Base-by-base conservation (phyloP, 345 rosid genomes). In the Bruguiera gymnorhiza region DNA sequence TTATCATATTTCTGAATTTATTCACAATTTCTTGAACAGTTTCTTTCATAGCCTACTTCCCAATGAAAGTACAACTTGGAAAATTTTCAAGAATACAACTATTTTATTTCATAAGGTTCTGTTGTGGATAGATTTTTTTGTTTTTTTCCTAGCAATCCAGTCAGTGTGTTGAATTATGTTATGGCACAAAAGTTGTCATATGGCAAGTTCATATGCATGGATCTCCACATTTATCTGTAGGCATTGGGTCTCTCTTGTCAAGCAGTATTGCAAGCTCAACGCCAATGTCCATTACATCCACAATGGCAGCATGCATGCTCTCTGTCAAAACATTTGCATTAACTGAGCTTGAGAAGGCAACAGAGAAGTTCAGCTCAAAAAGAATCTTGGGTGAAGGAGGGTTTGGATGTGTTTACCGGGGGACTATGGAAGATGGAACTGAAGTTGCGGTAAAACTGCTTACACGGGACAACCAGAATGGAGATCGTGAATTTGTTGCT, bases 321-420 rank as follows among this genome's bases (percentile, higher is more conserved):
- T 90, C 99, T 29, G 91, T 96, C 34, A 90, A 81, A 83, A 85
- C 88, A 60, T 92, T 92, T 73, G 63, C 87, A 39, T 81, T 84
- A 46, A 23, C 87, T 36, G 97, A 90, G 82, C 85, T 96, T 55
- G 93, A 90, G 82, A 89, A 76, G 80, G 99, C 95, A 52, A 96
- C 99, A 34, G 91, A 90, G 24, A 90, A 82, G 75, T 96, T 96
- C 83, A 90, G 91, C 84, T 84, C 96, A 21, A 84, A 72, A 75
- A 85, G 86, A 80, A 81, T 96, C 74, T 85, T 96, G 73, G 99
- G 99, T 32, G 98, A 92, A 83, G 99, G 98, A 46, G 99, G 99
- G 72, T 96, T 96, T 84, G 99, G 99, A 58, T 87, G 98, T 69
- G 99, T 96, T 70, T 96, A 88, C 73, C 76, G 23, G 67, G 99